Base-by-base conservation (phyloP, 2,329 filamentous ascomycete genomes). In the Hypomyces perniciosus region DNA sequence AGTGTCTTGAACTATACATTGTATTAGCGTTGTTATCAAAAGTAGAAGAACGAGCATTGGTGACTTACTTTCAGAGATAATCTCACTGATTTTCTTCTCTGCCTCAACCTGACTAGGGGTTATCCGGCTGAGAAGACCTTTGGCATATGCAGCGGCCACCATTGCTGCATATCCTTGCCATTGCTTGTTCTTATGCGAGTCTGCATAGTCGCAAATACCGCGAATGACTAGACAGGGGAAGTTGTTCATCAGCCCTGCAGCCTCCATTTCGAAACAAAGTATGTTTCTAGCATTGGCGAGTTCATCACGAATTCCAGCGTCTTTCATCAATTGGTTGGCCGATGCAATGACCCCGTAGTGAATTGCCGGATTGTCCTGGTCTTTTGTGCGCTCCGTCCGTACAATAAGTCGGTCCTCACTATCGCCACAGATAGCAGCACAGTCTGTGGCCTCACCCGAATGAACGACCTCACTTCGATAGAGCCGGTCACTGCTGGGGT, bases 121-220 rank as follows among this genome's bases (percentile, higher is more conserved):
- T n/a, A 44, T 31, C 28, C 31, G 41, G 28, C 41, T 10, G 6
- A 61, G 46, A 2, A 62, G 47, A 31, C 56, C 57, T 2, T 55
- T 57, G 2, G 54, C 57, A 34, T 44, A 60, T 12, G 61, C 64
- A 0, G 66, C 66, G 0, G 68, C 66, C 0, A 59, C 60, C 0
- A 55, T 56, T 1, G 68, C 64, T 0, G 68, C 68, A 52, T 68
- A 69, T 1, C 12, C 13, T 26, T 68, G 62, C 68, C 66, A 70
- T 6, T 9, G 12, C 8, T 71, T 62, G 38, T 62, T 65, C 53
- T 71, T 71, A 46, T 70, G 66, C 0, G 58, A 62, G 48, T 72
- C 68, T n/a, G 66, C 62, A 48, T 69, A 71, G 42, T 68, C 63
- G 31, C 62, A 70, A 2, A 70, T 66, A 1, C 67, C 67, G 8